A percentile compares a stretch with the other conserved stretches of the same genome.
Conservation (phyloP, 495 filamentous ascomycete species). For the Choiromyces venosus region DNA sequence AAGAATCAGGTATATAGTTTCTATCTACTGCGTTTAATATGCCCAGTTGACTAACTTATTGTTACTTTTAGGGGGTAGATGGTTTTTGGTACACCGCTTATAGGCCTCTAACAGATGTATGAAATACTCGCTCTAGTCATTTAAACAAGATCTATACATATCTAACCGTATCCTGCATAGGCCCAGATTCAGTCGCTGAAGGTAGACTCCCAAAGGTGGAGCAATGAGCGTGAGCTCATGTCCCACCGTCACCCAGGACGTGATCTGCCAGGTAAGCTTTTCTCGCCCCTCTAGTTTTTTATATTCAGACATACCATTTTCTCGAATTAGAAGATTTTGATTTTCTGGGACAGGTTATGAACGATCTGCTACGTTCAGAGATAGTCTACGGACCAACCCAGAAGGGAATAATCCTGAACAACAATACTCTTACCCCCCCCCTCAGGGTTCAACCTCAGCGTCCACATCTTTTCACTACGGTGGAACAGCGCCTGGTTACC, state of each 20-base stretch:
- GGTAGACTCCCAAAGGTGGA: constrained; percentile 26
- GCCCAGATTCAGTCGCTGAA: constrained; percentile 33
- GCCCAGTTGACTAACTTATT: not conserved
- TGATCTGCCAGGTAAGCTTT: constrained; percentile 15
- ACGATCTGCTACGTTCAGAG: constrained; percentile 5
- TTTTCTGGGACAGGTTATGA: constrained; percentile 18
- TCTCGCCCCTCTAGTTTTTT: not conserved
- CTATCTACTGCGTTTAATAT: not conserved
- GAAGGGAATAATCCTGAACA: constrained; percentile 6
- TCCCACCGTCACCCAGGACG: not conserved
- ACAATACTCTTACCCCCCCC: not conserved
- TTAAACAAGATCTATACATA: not conserved
- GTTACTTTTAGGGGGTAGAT: constrained; percentile 10
- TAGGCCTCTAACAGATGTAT: constrained; percentile 34
- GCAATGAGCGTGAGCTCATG: constrained; percentile 16
- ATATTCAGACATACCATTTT: not conserved
- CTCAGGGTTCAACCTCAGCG: not conserved
- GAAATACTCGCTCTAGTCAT: not conserved
- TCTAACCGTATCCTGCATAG: constrained; percentile 13
- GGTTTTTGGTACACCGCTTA: constrained; percentile 33
- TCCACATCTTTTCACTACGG: not conserved
- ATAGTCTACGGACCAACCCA: constrained; percentile 6
- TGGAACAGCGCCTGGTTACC: not conserved
- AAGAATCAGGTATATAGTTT: constrained; percentile 9
- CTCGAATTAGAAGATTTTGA: constrained; percentile 9